Percentiles rank a stretch among this genome's conserved stretches.
These are phyloP conservation scores for Pleurozium schreberi DNA, from an alignment of 225 moss, liverwort and hornwort species.

Conservation along the genomic window DNA sequence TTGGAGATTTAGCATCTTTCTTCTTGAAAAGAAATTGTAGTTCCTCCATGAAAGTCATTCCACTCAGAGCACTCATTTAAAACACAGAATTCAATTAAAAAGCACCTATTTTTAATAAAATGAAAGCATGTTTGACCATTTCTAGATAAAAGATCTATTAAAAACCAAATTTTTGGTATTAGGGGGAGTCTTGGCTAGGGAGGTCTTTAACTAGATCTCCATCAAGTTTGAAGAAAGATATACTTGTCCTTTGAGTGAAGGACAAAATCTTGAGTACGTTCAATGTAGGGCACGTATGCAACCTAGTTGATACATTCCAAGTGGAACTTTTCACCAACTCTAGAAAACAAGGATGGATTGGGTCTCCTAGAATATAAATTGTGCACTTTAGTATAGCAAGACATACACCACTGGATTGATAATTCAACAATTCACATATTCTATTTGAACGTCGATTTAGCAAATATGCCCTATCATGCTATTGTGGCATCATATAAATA, in stretches of 20 bases:
- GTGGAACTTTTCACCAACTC: fast-evolving
- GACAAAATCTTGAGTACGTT: neutral
- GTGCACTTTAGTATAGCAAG: neutral
- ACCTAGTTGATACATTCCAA: neutral
- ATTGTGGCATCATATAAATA: neutral
- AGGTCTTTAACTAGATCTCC: neutral
- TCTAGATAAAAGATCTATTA: neutral
- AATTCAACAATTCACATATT: no score
- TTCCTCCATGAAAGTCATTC: no score
- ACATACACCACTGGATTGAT: neutral
- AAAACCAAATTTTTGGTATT: neutral
- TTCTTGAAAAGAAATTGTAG: no score
- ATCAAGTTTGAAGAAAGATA: neutral
- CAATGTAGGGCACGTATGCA: fast-evolving
- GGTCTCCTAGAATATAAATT: no score
- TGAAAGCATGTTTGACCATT: neutral
- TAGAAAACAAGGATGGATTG: fast-evolving
- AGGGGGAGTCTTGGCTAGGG: neutral
- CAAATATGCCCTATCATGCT: neutral
- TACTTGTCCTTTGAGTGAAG: no score
- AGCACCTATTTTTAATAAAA: neutral
- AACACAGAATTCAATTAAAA: no score
- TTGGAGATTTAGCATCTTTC: neutral
- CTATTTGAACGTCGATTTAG: neutral
- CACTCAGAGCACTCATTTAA: neutral